These are phyloP conservation scores for Saturnispora zaruensis DNA, from an alignment of 805 yeast genomes.

Conservation along the genomic window DNA sequence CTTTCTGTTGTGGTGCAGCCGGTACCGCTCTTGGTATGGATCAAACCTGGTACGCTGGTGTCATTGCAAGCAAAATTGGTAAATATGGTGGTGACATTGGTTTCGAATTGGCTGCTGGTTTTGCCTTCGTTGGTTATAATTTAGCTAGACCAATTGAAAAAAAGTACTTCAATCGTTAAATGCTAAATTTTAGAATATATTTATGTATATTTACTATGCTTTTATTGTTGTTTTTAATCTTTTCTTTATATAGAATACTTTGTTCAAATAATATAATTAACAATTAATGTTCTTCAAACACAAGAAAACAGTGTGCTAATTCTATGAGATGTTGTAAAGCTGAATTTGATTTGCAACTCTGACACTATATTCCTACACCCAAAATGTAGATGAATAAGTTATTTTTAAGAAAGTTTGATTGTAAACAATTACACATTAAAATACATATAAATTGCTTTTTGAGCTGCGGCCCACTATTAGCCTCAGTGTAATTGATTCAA, in stretches of 20 bases:
- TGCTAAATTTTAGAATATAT: background rate
- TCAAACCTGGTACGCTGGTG: conserved; percentile 79
- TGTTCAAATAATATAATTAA: background rate
- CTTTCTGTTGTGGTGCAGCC: conserved; percentile 73
- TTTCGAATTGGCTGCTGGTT: conserved; percentile 63
- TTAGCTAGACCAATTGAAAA: conserved; percentile 54
- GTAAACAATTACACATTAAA: too few relatives aligned
- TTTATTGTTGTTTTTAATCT: background rate
- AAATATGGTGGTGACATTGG: conserved; percentile 77
- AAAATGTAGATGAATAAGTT: too few relatives aligned
- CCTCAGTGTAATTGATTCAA: too few relatives aligned
- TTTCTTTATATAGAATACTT: background rate
- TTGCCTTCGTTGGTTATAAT: conserved; percentile 56
- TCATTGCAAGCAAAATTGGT: conserved; percentile 54
- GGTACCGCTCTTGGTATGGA: conserved; percentile 86
- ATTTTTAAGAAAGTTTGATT: too few relatives aligned
- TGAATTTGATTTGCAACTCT: too few relatives aligned
- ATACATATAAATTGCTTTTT: too few relatives aligned
- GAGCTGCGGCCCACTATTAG: too few relatives aligned
- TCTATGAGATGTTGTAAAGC: too few relatives aligned
- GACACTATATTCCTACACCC: too few relatives aligned
- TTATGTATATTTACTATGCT: background rate
- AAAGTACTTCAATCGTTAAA: conserved; percentile 48
- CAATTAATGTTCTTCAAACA: too few relatives aligned
- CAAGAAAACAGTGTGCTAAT: too few relatives aligned